These are phyloP conservation scores for Chlamydomonas reinhardtii DNA, from an alignment of 163 green algal genomes.

Conservation along the genomic window DNA sequence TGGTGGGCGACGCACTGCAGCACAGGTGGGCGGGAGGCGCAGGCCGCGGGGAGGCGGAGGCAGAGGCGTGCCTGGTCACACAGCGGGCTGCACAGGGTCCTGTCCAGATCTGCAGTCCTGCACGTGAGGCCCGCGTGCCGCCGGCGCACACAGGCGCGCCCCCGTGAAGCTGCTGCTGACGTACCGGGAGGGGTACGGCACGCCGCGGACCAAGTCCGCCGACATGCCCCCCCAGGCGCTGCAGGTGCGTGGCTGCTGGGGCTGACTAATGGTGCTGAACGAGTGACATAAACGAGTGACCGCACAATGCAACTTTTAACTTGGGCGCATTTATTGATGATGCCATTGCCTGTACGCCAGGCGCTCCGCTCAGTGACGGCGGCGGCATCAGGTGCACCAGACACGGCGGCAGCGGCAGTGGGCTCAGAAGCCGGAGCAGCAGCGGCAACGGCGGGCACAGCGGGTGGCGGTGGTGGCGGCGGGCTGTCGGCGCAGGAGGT, in stretches of 20 bases:
- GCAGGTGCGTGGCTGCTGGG: neutral
- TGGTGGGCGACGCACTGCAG: slow-evolving; percentile 14
- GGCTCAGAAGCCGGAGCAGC: neutral
- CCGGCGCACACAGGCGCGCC: neutral
- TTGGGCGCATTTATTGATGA: too few relatives aligned
- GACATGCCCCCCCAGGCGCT: slow-evolving; percentile 11
- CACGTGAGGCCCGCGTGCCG: too few relatives aligned
- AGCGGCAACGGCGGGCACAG: neutral
- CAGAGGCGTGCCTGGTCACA: too few relatives aligned
- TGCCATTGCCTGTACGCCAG: neutral
- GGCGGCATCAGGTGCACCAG: neutral
- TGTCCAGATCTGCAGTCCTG: too few relatives aligned
- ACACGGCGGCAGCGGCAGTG: neutral
- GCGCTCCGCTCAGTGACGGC: neutral
- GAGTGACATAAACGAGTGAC: too few relatives aligned
- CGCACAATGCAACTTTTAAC: too few relatives aligned
- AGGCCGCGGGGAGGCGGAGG: too few relatives aligned
- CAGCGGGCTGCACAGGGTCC: too few relatives aligned
- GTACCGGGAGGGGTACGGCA: slow-evolving; percentile 51
- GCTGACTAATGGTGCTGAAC: too few relatives aligned
- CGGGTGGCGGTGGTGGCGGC: neutral
- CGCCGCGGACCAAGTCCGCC: slow-evolving; percentile 4
- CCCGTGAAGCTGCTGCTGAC: slow-evolving; percentile 43
- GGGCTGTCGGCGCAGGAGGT: neutral
- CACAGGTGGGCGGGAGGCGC: neutral